These are phyloP conservation scores for Pedinophyceae sp. DNA, from an alignment of 139 green algal species.

Conservation along the genomic window DNA sequence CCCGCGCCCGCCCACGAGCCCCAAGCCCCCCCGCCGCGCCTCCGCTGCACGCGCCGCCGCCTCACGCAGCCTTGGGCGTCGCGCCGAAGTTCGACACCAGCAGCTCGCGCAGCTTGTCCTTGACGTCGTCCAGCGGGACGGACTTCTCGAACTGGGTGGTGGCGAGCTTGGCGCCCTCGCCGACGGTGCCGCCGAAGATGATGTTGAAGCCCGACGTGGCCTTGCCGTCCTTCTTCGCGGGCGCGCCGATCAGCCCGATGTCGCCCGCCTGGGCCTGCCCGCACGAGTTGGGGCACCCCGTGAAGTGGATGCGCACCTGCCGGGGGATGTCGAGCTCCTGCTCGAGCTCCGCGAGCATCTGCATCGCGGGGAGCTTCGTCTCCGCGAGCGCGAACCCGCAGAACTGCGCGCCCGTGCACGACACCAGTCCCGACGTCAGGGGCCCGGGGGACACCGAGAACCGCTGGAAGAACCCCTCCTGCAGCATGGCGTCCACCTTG, in stretches of 20 bases:
- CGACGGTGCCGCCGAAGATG: constrained; percentile 60
- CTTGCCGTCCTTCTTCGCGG: constrained; percentile 76
- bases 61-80: too few species aligned
- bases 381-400: constrained; percentile 89
- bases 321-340: constrained; percentile 55
- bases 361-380: constrained; percentile 71
- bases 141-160: neutral
- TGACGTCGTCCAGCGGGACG: neutral
- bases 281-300: constrained; percentile 95
- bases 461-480: constrained; percentile 71
- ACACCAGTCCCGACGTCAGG: constrained; percentile 42
- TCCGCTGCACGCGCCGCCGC: too few species aligned
- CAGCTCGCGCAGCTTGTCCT: neutral
- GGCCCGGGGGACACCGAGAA: constrained; percentile 29
- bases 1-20: too few species aligned
- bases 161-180: constrained; percentile 47
- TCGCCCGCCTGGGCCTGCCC: constrained; percentile 69
- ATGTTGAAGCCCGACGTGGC: constrained; percentile 79
- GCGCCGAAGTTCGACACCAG: neutral
- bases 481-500: constrained; percentile 61
- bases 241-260: constrained; percentile 84
- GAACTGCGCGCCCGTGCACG: constrained; percentile 93
- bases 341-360: constrained; percentile 67
- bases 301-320: constrained; percentile 88
- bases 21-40: too few species aligned